Evolutionary conservation across 805 yeast genomes (phyloP), one percentile per base, ranked within the genome.

Genomic region (Yamadazyma sp.): DNA sequence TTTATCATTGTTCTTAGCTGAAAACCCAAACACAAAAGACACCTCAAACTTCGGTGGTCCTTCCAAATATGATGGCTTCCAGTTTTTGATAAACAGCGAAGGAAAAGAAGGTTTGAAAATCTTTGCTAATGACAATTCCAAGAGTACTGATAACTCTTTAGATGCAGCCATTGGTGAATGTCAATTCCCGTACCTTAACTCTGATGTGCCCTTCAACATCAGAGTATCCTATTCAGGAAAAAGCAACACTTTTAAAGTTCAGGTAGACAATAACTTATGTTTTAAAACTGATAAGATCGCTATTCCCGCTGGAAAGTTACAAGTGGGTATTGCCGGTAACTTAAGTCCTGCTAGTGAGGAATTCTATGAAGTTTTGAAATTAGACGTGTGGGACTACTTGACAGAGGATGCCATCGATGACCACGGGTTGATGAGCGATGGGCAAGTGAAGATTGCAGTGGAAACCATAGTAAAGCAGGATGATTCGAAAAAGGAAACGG

Each of bases 201-300:
- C 87, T 0, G 76, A 77, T 44, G 85, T 83, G 5, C 95, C 95
- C 8, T 64, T 75, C 16, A 81, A 85, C 1, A 37, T 83, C n/a
- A 75, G 88, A 59, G 47, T 84, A 10, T 77, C 82, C 6, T 82
- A 82, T 49, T 73, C 77, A 16, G 57, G 58, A 7, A 54, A 62
- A 27, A 55, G 57, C 18, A 62, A 67, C 11, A 57, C 74, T 42
- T 67, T 81, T 45, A 80, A 82, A 47, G 70, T 84, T n/a, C 87
- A 84, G 44, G 63, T 82, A 34, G 87, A 84, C 57, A 84, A 84
- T 55, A 77, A 73, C 48, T 66, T 84, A 40, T 80, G 89, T 52
- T 77, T 84, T 58, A 79, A 79, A 56, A 80, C 89, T 0, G 73
- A 76, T 41, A 58, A 75, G 38, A 62, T 84, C 24, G 53, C 59